A percentile compares a stretch with the other conserved stretches of the same genome.
phyloP scores from a whole-genome alignment of 1,284 basidiomycete genomes.

The Peniophora sp. region DNA sequence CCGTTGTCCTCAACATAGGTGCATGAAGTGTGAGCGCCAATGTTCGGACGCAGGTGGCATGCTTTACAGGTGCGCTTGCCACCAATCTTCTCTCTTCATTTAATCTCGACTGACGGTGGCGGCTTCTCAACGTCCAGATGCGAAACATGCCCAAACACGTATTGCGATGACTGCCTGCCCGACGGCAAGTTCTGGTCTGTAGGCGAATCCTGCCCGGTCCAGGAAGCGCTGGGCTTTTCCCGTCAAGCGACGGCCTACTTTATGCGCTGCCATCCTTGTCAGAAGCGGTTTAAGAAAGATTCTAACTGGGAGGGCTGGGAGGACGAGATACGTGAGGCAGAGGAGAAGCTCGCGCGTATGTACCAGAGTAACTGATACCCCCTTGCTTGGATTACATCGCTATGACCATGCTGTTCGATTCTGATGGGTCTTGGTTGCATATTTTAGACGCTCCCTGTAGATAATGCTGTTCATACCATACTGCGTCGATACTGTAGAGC shows the following conservation, averaged over 20 bases:
- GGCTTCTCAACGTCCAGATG: conserved; percentile 28
- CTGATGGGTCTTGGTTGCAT: too few relatives aligned
- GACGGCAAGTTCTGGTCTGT: conserved; percentile 38
- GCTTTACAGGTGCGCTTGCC: conserved; percentile 35
- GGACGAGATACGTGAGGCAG: conserved; percentile 26
- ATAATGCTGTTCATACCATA: too few relatives aligned
- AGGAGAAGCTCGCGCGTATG: conserved; percentile 18
- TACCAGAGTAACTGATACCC: neutral
- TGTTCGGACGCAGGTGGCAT: conserved; percentile 42
- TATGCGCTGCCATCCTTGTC: conserved; percentile 42
- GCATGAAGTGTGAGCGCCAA: conserved; percentile 29
- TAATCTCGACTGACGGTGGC: neutral
- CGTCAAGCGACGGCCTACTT: conserved; percentile 27
- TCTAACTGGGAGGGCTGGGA: conserved; percentile 29
- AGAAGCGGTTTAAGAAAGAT: conserved; percentile 21
- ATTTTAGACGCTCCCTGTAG: too few relatives aligned
- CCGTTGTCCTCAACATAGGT: conserved; percentile 44
- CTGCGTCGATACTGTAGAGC: too few relatives aligned
- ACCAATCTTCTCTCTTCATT: neutral
- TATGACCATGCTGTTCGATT: too few relatives aligned
- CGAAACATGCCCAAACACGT: conserved; percentile 48
- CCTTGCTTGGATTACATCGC: too few relatives aligned
- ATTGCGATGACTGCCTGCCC: conserved; percentile 54
- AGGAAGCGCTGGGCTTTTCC: conserved; percentile 27
- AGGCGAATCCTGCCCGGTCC: conserved; percentile 48